Evolutionary conservation across 345 rosid species (phyloP).

Genomic region (Angophora floribunda): DNA sequence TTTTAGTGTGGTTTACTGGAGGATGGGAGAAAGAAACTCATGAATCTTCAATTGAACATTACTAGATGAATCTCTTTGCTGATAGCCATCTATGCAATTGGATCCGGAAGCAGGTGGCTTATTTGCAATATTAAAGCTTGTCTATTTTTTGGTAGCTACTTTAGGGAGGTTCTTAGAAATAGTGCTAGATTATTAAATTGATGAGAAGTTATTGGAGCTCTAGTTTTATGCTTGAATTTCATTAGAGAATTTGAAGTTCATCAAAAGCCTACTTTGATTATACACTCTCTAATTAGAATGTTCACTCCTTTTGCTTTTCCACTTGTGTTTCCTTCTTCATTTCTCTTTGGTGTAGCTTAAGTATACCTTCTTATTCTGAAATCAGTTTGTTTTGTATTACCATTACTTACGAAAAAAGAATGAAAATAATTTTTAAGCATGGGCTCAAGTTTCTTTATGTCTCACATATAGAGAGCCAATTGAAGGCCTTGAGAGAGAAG

Average conservation of each 20-base stretch:
- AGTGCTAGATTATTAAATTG: not conserved
- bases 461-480: constrained; percentile 38
- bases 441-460: not conserved
- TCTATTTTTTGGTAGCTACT: not conserved
- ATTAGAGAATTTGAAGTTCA: not conserved
- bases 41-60: not conserved
- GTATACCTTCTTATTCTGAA: not conserved
- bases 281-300: not conserved
- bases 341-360: not conserved
- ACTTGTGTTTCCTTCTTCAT: not conserved
- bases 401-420: not conserved
- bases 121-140: not conserved
- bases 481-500: constrained; percentile 59
- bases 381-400: not conserved
- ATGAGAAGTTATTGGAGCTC: not conserved
- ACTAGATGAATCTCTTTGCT: not conserved
- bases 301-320: not conserved
- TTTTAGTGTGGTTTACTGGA: not conserved
- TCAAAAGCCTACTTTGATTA: not conserved
- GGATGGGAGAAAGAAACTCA: not conserved
- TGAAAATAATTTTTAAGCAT: not conserved
- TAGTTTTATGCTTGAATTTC: not conserved
- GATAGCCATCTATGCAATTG: not conserved
- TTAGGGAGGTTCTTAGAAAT: not conserved
- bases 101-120: not conserved